Evolutionary conservation across 768 basidiomycete species (phyloP), one percentile per base, ranked within the genome.

Genomic region (Phlebiopsis gigantea): DNA sequence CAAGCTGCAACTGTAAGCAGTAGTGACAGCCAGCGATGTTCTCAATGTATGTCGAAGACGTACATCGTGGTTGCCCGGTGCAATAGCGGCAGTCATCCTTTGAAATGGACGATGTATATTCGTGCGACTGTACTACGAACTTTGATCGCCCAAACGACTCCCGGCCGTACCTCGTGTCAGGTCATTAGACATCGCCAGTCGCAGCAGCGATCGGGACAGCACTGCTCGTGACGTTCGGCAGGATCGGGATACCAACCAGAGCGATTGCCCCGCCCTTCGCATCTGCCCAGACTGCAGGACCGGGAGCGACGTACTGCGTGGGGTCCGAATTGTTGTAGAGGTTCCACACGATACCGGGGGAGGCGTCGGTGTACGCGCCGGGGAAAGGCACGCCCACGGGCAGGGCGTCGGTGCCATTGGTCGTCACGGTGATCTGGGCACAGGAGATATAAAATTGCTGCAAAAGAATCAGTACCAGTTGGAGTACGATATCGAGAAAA

Each of bases 321-420:
- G 57, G 29, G 45, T 51, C 44, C 41, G 39, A 28, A 29, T n/a
- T 19, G 50, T 51, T n/a, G 50, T 57, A 57, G 1, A 57, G 47
- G 57, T 57, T 53, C 46, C 47, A 57, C 42, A 45, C 25, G 39
- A 57, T 53, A 19, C 57, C 57, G 25, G 57, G 57, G 49, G 57
- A 52, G 4, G 17, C 15, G 57, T 57, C 57, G 25, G 57, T 57
- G 51, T 57, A 57, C 21, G 57, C 57, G 24, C 57, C 57, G 9
- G 57, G 57, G n/a, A 57, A 43, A 22, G 57, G 19, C n/a, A 57
- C 29, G 19, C 57, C 57, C 17, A 29, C 51, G 49, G 57, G 57
- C 14, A 57, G 57, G 25, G 46, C 28, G 15, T 48, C 21, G 5
- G 39, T 21, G 6, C 48, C 39, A 50, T 29, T 29, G 6, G 42